phyloP scores from a whole-genome alignment of 176 grass and related monocot genomes.

The Chloris gayana region DNA sequence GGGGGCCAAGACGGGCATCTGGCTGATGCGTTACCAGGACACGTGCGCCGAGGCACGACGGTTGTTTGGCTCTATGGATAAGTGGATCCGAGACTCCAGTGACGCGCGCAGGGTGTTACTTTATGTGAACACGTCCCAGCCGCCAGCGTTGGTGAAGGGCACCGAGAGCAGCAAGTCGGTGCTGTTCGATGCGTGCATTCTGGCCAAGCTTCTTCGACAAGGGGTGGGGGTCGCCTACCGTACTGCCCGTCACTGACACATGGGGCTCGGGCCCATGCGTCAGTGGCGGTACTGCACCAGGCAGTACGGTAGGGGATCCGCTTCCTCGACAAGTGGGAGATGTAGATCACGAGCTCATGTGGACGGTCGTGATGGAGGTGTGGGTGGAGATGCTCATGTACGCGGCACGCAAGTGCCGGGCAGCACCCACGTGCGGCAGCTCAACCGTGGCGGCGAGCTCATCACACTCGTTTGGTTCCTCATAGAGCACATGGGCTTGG shows the following conservation, averaged over 20 bases:
- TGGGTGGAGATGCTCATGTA: conserved; percentile 47
- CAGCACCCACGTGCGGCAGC: conserved; percentile 34
- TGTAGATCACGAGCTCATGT: background rate
- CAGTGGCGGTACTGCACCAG: too few species aligned
- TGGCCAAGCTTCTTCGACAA: conserved; percentile 21
- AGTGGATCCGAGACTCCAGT: background rate
- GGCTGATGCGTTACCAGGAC: conserved; percentile 45
- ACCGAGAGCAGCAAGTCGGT: conserved; percentile 37
- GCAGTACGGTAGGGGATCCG: too few species aligned
- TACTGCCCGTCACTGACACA: too few species aligned
- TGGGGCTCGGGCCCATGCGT: too few species aligned
- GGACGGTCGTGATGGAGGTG: conserved; percentile 7
- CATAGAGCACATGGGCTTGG: conserved; percentile 44
- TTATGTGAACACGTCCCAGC: background rate
- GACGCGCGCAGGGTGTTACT: conserved; percentile 8
- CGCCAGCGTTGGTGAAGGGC: conserved; percentile 22
- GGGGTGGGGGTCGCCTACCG: too few species aligned
- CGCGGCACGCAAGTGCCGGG: conserved; percentile 41
- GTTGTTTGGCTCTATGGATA: background rate
- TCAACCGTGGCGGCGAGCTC: conserved; percentile 45
- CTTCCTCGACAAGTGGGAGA: background rate
- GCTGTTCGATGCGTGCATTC: conserved; percentile 44
- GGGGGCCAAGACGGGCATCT: conserved; percentile 29
- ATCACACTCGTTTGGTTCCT: conserved; percentile 53
- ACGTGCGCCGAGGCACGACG: conserved; percentile 37